Evolutionary conservation across 75 land plant genomes (phyloP).

Genomic region (Selaginella tamariscina): DNA sequence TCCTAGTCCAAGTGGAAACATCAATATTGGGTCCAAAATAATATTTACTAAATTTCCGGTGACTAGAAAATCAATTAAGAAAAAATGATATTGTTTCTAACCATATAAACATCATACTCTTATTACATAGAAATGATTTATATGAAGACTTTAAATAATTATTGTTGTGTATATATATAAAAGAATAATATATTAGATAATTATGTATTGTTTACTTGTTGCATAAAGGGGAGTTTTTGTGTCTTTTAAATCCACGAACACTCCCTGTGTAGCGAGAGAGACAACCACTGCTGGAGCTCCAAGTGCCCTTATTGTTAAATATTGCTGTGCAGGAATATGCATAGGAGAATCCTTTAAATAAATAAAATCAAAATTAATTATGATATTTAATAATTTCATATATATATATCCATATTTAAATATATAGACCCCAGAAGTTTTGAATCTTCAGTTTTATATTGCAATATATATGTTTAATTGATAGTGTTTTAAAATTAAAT

Average conservation of each 20-base stretch:
- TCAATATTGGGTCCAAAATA: constrained; percentile 69
- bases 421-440: no score
- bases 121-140: no score
- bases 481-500: neutral
- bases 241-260: constrained; percentile 84
- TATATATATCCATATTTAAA: neutral
- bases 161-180: neutral
- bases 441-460: neutral
- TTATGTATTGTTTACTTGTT: constrained; percentile 44
- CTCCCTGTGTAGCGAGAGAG: constrained; percentile 81
- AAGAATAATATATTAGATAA: neutral
- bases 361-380: neutral
- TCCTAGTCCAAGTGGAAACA: constrained; percentile 44
- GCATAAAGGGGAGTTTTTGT: constrained; percentile 88
- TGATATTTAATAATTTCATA: neutral
- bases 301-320: constrained; percentile 60
- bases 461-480: neutral
- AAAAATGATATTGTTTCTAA: neutral
- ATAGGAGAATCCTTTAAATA: constrained; percentile 49
- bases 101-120: neutral
- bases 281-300: constrained; percentile 92
- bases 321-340: constrained; percentile 55
- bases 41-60: constrained; percentile 58
- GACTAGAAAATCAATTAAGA: constrained; percentile 27
- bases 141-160: no score